phyloP scores from a whole-genome alignment of 2,329 filamentous ascomycete species.

The Aspergillus tamarii region DNA sequence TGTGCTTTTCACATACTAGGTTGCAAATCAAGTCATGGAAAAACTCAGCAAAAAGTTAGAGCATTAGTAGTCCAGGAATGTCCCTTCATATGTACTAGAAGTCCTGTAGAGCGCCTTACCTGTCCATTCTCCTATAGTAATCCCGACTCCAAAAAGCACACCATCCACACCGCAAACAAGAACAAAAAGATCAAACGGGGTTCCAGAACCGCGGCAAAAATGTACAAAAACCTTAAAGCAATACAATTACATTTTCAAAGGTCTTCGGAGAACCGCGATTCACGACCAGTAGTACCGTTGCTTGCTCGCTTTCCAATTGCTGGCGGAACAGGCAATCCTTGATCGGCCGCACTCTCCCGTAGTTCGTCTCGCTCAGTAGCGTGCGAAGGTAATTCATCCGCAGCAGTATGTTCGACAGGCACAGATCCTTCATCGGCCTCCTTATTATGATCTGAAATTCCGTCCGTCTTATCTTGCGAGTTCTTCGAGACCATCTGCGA shows the following conservation, averaged over 20 bases:
- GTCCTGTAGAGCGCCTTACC: neutral
- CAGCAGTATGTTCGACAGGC: slow-evolving; percentile 15
- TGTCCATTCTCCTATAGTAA: neutral
- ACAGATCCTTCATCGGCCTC: slow-evolving; percentile 15
- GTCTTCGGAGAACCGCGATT: slow-evolving; percentile 43
- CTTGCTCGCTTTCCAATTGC: slow-evolving; percentile 28
- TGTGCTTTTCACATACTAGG: neutral
- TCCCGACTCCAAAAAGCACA: neutral
- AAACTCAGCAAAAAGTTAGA: neutral
- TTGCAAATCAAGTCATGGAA: neutral
- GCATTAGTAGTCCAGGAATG: neutral
- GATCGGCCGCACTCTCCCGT: slow-evolving; percentile 34
- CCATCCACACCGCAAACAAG: neutral
- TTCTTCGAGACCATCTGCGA: slow-evolving; percentile 30
- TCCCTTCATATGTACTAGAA: neutral
- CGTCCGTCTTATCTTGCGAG: slow-evolving; percentile 27
- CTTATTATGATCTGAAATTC: slow-evolving; percentile 9
- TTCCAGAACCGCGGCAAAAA: neutral
- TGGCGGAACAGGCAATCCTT: slow-evolving; percentile 35
- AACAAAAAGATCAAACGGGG: neutral
- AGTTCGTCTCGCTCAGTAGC: slow-evolving; percentile 29
- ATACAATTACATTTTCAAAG: slow-evolving; percentile 28
- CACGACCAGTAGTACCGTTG: slow-evolving; percentile 31
- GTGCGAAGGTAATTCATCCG: slow-evolving; percentile 13
- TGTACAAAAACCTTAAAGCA: neutral